Percentiles rank a stretch among this genome's conserved stretches.
Conservation (phyloP, 169 alveolate genomes). For the Neospora caninum region DNA sequence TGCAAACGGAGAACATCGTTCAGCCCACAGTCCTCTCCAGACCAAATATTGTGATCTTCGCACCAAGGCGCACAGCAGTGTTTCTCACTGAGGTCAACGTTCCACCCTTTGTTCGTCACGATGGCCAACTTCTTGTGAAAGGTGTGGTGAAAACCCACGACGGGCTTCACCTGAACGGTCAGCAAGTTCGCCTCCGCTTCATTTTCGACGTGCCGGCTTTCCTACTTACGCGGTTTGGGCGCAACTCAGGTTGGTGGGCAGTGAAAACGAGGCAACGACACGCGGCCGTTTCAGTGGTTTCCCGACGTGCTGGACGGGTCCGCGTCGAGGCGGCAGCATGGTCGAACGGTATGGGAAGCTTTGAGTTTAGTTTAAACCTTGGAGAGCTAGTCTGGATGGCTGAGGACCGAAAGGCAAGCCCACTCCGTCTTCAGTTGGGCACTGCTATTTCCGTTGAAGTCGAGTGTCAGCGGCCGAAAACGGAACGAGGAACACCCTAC, state of each 20-base stretch:
- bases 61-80: slow-evolving; percentile 4
- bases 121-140: background rate
- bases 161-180: background rate
- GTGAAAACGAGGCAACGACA: background rate
- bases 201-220: slow-evolving; percentile 10
- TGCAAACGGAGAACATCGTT: background rate
- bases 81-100: slow-evolving; percentile 1
- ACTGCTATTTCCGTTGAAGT: background rate
- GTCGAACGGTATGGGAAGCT: background rate
- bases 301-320: background rate
- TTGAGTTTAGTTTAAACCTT: background rate
- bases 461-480: background rate
- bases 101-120: background rate
- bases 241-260: background rate
- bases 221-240: background rate
- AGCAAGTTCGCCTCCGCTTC: background rate
- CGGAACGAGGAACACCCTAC: background rate
- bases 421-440: background rate
- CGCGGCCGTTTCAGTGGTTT: background rate
- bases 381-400: background rate
- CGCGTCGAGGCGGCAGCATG: background rate
- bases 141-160: background rate
- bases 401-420: background rate
- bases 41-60: background rate
- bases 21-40: background rate